Base-by-base conservation (phyloP, 768 basidiomycete genomes). In the Udeniomyces megalosporus region DNA sequence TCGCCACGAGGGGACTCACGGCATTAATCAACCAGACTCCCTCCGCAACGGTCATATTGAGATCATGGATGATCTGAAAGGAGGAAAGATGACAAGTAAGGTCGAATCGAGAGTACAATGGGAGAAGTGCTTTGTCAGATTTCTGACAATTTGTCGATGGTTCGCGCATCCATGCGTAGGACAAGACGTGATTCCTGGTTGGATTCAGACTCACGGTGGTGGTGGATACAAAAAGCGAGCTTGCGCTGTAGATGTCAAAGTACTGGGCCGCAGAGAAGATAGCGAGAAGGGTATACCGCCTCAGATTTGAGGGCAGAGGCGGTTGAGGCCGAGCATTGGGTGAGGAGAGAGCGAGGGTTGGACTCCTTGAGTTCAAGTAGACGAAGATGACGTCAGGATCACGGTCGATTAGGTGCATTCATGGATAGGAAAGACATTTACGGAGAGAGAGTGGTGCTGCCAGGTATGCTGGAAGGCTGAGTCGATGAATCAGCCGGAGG, bases 1-100 rank as follows among this genome's bases (percentile, higher is more conserved):
- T 29, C n/a, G 66, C 61, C 17, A 59, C n/a, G 15, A 47, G 29
- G n/a, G 58, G 28, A 51, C 67, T 69, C 63, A 71, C 71, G 14
- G 76, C 34, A 51, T 61, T 61, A 2, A 38, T 34, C 20, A 52
- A 34, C 61, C 55, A 57, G 1, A 42, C 35, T 1, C 22, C 10
- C 50, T 52, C 50, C 10, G 60, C 50, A 4, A 51, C 2, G 7
- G 35, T 5, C 60, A 61, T 61, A 31, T 52, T n/a, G 2, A 61
- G 42, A n/a, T 52, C 50, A 12, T 20, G 15, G 5, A 31, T 32
- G 35, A 61, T 61, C 12, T 38, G 20, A 7, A 47, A n/a, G n/a
- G n/a, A n/a, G n/a, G n/a, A n/a, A n/a, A n/a, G n/a, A n/a, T n/a
- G n/a, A n/a, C n/a, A n/a, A 47, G 46, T 24, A 47, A 6, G 20